Evolutionary conservation across 2,329 filamentous ascomycete species (phyloP).

Genomic region (Penicillium sp.): DNA sequence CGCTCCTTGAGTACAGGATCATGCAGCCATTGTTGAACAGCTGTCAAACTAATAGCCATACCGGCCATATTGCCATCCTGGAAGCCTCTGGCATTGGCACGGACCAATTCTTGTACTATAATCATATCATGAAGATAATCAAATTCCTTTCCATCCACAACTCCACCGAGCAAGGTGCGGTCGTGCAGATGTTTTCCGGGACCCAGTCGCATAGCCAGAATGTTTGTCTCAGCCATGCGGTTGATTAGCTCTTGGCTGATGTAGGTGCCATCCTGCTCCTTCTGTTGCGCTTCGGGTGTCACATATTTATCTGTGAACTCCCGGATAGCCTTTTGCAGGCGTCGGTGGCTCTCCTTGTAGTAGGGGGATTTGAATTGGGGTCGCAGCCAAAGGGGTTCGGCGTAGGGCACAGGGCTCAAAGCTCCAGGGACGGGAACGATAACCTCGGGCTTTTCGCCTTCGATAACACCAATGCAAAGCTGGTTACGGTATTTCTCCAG

Average conservation of each 20-base stretch:
- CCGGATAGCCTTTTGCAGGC: constrained; percentile 66
- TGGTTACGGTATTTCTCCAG: constrained; percentile 70
- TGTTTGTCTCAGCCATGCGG: constrained; percentile 68
- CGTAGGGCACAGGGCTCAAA: constrained; percentile 75
- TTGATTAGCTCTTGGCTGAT: constrained; percentile 71
- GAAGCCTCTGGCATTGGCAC: constrained; percentile 73
- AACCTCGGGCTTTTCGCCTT: constrained; percentile 72
- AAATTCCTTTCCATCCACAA: constrained; percentile 73
- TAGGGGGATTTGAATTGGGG: constrained; percentile 76
- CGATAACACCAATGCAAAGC: constrained; percentile 71
- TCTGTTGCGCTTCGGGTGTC: constrained; percentile 70
- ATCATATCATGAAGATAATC: constrained; percentile 86
- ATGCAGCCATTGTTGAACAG: constrained; percentile 74
- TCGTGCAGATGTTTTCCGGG: constrained; percentile 80
- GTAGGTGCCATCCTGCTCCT: constrained; percentile 70
- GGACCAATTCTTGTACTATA: constrained; percentile 67
- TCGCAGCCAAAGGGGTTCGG: constrained; percentile 78
- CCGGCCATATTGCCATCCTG: constrained; percentile 85
- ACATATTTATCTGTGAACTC: constrained; percentile 71
- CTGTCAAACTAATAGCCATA: constrained; percentile 78
- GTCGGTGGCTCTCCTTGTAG: constrained; percentile 71
- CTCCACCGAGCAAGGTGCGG: constrained; percentile 65
- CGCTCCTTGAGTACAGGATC: constrained; percentile 64
- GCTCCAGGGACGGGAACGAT: constrained; percentile 68
- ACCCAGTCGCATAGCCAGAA: constrained; percentile 79